These are phyloP conservation scores for Pseudocercospora crystallina DNA, from an alignment of 2,329 filamentous ascomycete species.

Conservation along the genomic window DNA sequence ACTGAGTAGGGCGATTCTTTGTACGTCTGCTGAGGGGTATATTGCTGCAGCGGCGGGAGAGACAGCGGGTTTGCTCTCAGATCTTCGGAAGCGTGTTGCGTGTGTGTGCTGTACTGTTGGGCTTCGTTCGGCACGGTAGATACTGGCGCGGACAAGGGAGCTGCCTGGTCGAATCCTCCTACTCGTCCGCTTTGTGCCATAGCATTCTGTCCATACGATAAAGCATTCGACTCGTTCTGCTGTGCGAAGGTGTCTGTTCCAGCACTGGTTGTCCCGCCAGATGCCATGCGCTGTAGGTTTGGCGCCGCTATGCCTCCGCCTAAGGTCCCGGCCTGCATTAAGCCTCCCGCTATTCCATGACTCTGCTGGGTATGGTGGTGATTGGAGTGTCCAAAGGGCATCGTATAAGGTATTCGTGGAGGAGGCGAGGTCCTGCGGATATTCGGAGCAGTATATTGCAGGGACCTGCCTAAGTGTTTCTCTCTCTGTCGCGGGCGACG, in stretches of 20 bases:
- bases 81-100: conserved; percentile 55
- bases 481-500: too few species aligned
- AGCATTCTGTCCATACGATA: conserved; percentile 5
- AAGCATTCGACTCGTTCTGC: conserved; percentile 2
- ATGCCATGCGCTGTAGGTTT: conserved; percentile 20
- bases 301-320: conserved; percentile 3
- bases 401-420: too few species aligned
- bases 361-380: conserved; percentile 6
- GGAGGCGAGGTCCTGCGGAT: too few species aligned
- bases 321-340: conserved; percentile 27
- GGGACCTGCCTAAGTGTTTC: too few species aligned
- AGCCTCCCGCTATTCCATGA: conserved; percentile 10
- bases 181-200: conserved; percentile 9
- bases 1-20: conserved; percentile 50
- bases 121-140: conserved; percentile 39
- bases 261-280: conserved; percentile 41
- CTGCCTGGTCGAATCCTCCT: conserved; percentile 39
- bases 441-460: too few species aligned
- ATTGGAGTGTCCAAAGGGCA: conserved; percentile 6
- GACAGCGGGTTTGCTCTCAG: conserved; percentile 45
- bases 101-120: conserved; percentile 51
- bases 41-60: conserved; percentile 40
- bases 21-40: conserved; percentile 45
- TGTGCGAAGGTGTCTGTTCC: conserved; percentile 47
- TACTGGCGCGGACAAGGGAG: conserved; percentile 21